These are phyloP conservation scores for Ganoderma leucocontextum DNA, from an alignment of 1,284 basidiomycete species.

Conservation along the genomic window DNA sequence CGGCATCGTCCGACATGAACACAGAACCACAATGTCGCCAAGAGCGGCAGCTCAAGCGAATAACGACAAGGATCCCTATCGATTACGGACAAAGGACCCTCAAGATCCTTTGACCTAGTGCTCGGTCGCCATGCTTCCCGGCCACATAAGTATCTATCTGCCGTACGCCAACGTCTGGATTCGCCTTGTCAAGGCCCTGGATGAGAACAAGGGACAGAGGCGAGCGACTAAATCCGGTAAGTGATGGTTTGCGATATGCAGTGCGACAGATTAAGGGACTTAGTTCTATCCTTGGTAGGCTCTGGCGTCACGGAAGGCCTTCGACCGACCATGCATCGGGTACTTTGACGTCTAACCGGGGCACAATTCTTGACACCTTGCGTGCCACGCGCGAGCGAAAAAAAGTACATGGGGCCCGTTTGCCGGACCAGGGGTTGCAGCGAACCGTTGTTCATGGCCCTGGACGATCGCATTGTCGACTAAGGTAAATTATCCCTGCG, in stretches of 20 bases:
- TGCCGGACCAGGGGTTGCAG: not conserved
- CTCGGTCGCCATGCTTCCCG: constrained; percentile 4
- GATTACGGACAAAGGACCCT: not conserved
- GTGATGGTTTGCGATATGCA: constrained; percentile 1
- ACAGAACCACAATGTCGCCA: not conserved
- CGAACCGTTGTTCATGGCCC: not conserved
- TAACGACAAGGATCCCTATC: not conserved
- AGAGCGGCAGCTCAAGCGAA: not conserved
- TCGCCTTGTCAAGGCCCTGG: not conserved
- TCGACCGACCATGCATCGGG: constrained; percentile 8
- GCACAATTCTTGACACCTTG: not conserved
- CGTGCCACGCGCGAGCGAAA: not conserved
- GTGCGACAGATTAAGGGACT: not conserved
- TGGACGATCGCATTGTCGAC: not conserved
- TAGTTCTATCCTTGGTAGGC: not conserved
- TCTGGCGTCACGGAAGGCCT: not conserved
- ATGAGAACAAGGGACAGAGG: not conserved
- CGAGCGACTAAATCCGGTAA: not conserved
- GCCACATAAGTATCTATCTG: constrained; percentile 6
- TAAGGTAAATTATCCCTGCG: not conserved
- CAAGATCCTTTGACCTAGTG: not conserved
- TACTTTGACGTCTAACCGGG: not conserved
- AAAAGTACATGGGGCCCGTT: not conserved
- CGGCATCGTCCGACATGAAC: not conserved
- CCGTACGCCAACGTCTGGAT: not conserved